Evolutionary conservation across 106 monocot genomes (phyloP), one percentile per base, ranked within the genome.

Genomic region (Dendrobium huoshanense): DNA sequence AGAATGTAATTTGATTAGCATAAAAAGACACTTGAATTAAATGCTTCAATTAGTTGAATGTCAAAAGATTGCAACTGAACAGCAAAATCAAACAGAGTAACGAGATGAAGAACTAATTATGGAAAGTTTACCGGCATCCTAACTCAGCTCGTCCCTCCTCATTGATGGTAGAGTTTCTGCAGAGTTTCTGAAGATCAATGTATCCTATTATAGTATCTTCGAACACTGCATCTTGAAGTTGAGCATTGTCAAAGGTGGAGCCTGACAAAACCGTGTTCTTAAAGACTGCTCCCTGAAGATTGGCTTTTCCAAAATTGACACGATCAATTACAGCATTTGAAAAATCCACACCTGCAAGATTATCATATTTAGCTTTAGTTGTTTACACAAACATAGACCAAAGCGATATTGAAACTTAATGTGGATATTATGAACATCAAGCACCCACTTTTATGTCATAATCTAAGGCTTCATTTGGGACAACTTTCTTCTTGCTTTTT

Each of bases 181-280:
- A 96, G 4, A 94, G 87, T 81, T 97, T 97, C 78, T 92, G 96
- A 79, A 94, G 92, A 81, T 97, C 96, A 43, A 97, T 87, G 79
- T 97, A 97, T n/a, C 96, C 94, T 51, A 92, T 92, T 10, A 97
- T 97, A 16, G 96, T 92, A 80, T 92, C 92, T 82, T 94, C 92
- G 61, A 93, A 96, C 29, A 79, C 76, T 0, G 73, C 89, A 72
- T 89, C 93, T 55, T 96, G 72, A 15, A 96, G 86, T 84, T 88
- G 79, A 49, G 95, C 93, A 31, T 93, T 82, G 43, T 82, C 73
- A 19, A 95, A 95, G 33, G 93, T 95, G 18, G 95, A 95, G 65
- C 95, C 95, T 9, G 92, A 93, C 74, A 95, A 42, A 3, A 95
- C 88, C 0, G 94, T 84, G 82, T 97, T 97, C 87, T 64, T 97